These are phyloP conservation scores for Pogostemon cablin DNA, from an alignment of 257 asterid genomes.

Conservation along the genomic window DNA sequence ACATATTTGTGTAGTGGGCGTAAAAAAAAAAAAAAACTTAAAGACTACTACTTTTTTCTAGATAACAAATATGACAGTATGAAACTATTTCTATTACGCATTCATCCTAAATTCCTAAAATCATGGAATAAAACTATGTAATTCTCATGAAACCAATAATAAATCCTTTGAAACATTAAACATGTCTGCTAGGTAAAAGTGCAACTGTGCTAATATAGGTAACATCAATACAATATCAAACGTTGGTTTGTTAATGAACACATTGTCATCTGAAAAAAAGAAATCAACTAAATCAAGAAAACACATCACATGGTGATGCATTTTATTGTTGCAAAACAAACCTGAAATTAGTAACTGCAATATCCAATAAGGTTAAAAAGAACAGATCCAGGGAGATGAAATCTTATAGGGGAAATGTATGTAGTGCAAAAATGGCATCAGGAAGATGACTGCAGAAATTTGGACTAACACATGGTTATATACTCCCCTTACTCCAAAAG, in stretches of 20 bases:
- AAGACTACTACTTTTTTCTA: not conserved
- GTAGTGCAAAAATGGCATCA: not conserved
- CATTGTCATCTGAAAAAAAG: not conserved
- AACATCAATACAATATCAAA: not conserved
- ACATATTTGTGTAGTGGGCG: constrained; percentile 17
- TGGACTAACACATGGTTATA: not conserved
- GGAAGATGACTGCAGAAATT: not conserved
- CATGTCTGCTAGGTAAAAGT: not conserved
- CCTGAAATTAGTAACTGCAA: not conserved
- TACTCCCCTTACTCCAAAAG: constrained; percentile 1
- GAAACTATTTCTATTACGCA: not conserved
- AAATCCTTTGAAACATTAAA: not conserved
- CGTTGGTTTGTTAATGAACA: not conserved
- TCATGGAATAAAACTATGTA: not conserved
- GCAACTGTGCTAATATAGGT: constrained; percentile 4
- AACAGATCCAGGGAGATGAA: constrained; percentile 5
- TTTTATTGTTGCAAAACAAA: not conserved
- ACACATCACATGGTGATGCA: not conserved
- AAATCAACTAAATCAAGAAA: not conserved
- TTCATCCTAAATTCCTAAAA: no score
- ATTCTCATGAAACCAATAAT: not conserved
- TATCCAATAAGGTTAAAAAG: not conserved
- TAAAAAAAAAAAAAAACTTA: not conserved
- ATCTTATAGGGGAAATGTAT: not conserved
- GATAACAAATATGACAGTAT: constrained; percentile 15